phyloP scores from a whole-genome alignment of 179 eudicot genomes.

The Beta macrorhiza region DNA sequence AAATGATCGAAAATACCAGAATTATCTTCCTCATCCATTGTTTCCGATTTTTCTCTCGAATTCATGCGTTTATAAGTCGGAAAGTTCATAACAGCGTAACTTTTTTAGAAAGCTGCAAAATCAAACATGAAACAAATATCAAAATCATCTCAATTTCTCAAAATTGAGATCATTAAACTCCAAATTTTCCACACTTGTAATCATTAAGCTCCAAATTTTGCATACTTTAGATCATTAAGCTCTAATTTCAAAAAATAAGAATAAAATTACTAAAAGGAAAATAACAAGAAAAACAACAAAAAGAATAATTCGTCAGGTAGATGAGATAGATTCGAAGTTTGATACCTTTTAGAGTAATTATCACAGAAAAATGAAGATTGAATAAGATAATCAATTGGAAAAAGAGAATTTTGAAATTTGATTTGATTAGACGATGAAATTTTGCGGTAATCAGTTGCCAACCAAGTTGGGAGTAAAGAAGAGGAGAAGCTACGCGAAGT shows the following conservation, averaged over 20 bases:
- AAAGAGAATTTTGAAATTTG: not conserved
- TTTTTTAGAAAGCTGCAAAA: conserved; percentile 1
- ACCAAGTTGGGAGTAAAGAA: not conserved
- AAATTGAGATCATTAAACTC: conserved; percentile 1
- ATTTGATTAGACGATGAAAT: not conserved
- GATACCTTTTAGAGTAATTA: conserved; percentile 6
- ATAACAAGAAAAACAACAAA: too few relatives aligned
- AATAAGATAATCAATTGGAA: not conserved
- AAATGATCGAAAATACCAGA: conserved; percentile 39
- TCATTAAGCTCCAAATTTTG: too few relatives aligned
- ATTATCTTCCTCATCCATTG: conserved; percentile 50
- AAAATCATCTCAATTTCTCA: conserved; percentile 14
- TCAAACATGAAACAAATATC: not conserved
- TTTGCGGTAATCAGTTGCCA: not conserved
- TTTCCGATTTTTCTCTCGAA: conserved; percentile 53
- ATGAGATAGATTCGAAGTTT: not conserved
- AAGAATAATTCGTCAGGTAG: not conserved
- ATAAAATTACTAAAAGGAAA: not conserved
- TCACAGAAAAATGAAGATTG: not conserved
- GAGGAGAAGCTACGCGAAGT: conserved; percentile 25
- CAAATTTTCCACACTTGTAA: not conserved
- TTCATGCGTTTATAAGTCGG: conserved; percentile 69
- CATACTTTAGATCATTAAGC: not conserved
- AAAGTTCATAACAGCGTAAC: conserved; percentile 37
- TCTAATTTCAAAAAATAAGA: not conserved